phyloP scores from a whole-genome alignment of 306 rosid genomes.

The Luffa aegyptiaca region DNA sequence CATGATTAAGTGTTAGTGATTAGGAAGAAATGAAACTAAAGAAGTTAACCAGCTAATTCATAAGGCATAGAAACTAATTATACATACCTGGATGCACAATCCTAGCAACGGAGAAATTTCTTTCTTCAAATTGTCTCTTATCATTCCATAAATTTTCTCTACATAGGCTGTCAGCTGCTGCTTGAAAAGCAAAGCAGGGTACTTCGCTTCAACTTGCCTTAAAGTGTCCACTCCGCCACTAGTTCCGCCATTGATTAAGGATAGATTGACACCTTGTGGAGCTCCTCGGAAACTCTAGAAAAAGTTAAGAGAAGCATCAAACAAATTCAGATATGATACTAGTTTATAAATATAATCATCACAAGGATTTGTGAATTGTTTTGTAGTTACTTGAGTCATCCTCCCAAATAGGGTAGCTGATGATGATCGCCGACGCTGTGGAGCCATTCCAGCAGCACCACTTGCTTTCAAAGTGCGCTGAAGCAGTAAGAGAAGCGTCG shows the following conservation, averaged over 20 bases:
- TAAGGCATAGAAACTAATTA: background rate
- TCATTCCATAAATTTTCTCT: constrained; percentile 97
- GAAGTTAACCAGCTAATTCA: background rate
- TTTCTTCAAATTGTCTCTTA: constrained; percentile 91
- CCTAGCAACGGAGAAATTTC: constrained; percentile 99
- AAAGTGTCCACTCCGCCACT: constrained; percentile 78
- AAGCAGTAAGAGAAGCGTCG: constrained; percentile 84
- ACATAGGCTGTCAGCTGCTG: constrained; percentile 99
- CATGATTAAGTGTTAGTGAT: background rate
- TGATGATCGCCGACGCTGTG: constrained; percentile 86
- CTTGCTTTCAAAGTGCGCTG: constrained; percentile 97
- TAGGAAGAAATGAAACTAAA: background rate
- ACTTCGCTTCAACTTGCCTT: constrained; percentile 98
- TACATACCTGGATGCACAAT: constrained; percentile 80
- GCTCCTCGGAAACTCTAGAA: constrained; percentile 81
- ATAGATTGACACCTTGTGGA: constrained; percentile 82
- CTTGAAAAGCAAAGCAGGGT: constrained; percentile 93
- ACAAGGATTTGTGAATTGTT: background rate
- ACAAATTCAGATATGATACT: constrained; percentile 1
- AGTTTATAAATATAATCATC: background rate
- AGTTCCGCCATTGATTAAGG: constrained; percentile 82
- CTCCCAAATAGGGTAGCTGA: constrained; percentile 95
- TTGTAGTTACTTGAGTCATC: constrained; percentile 86
- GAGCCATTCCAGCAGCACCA: constrained; percentile 99
- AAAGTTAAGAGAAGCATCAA: constrained; percentile 16